These are phyloP conservation scores for Phytophthora sp. DNA, from an alignment of 352 stramenopile species.

Conservation along the genomic window DNA sequence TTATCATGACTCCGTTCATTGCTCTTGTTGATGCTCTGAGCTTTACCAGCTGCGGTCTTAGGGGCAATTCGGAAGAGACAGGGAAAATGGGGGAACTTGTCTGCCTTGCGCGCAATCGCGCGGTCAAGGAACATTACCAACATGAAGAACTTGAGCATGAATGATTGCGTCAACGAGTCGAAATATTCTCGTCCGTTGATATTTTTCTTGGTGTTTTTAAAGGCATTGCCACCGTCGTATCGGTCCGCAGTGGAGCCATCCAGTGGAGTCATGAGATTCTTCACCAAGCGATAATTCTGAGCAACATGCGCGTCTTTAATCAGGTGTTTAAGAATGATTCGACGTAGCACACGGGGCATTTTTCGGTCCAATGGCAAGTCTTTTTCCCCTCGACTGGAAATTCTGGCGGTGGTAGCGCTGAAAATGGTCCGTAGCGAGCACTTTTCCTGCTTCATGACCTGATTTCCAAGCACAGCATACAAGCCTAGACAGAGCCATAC, in stretches of 20 bases:
- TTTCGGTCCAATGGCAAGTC: conserved; percentile 28
- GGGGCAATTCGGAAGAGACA: conserved; percentile 88
- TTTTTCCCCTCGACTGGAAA: conserved; percentile 27
- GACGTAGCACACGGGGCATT: conserved; percentile 62
- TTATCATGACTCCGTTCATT: conserved; percentile 15
- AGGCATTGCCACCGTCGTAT: conserved; percentile 48
- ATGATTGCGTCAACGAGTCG: conserved; percentile 84
- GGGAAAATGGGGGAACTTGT: conserved; percentile 84
- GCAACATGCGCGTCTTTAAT: conserved; percentile 70
- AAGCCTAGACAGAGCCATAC: conserved; percentile 92
- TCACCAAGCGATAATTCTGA: conserved; percentile 67
- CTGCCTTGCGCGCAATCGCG: conserved; percentile 71
- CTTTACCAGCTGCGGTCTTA: not conserved
- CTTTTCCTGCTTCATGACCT: conserved; percentile 62
- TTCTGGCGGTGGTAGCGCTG: conserved; percentile 26
- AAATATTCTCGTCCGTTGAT: conserved; percentile 84
- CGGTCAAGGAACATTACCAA: conserved; percentile 94
- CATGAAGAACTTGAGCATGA: conserved; percentile 92
- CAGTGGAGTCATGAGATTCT: conserved; percentile 70
- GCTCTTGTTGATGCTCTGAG: not conserved
- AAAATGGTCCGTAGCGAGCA: conserved; percentile 66
- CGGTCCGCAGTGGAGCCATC: conserved; percentile 56
- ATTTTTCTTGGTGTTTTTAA: conserved; percentile 68
- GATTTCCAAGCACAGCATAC: conserved; percentile 82
- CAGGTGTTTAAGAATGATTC: conserved; percentile 71